Evolutionary conservation across 805 yeast genomes (phyloP), one percentile per base, ranked within the genome.

Genomic region (Pichia heedii): DNA sequence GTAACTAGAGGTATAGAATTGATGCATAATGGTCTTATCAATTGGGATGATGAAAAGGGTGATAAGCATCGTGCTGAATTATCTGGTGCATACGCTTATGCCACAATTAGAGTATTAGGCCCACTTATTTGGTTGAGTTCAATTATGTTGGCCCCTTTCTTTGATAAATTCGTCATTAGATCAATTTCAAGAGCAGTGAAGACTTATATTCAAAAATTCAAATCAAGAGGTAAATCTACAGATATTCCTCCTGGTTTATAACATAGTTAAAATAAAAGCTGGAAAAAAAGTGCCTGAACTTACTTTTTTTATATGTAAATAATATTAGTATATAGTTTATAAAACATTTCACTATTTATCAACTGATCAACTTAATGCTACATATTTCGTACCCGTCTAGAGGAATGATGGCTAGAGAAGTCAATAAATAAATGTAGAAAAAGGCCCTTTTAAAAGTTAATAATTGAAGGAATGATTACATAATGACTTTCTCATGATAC

Each of bases 1-100:
- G 54, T 74, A 13, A 67, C 65, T 10, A 72, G 68, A 45, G 78
- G 77, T 1, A 61, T 69, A 3, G 68, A 67, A 39, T 58, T 73
- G 22, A 68, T 75, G 26, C 70, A 72, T 43, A 61, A 64, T 29
- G 68, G 69, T 4, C 50, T 57, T 9, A 39, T 51, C 22, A 57
- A 56, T 33, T 43, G 55, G 48, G 56, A 56, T 22, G 53, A 53
- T 22, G 39, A 50, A 11, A 53, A 42, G 22, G 64, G 62, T 24
- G 62, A 61, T 48, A 55, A 59, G 4, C 43, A 51, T 33, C 44
- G 54, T 9, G 56, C 58, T 8, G 53, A 52, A 15, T 13, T 43
- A 19, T 63, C 68, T 1, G 69, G 69, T 33, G 68, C 68, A 27
- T 57, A 61, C 37, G 57, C 67, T 3, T 65, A 63, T 45, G 68